Evolutionary conservation across 1,284 basidiomycete species (phyloP).

Genomic region (Gymnopus androsaceus): DNA sequence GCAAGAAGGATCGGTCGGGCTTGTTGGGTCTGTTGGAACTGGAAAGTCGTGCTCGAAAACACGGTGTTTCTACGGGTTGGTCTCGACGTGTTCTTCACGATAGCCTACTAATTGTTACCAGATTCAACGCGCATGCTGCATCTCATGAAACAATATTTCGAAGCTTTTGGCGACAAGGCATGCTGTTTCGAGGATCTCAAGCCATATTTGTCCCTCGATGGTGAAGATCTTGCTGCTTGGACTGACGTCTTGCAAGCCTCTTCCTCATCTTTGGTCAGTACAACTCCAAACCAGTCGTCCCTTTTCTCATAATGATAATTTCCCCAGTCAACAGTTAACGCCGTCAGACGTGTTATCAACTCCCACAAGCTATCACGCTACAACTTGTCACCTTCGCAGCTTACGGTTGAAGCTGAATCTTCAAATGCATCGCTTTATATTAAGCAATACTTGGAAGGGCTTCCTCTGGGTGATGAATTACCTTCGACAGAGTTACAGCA

Average conservation of each 20-base stretch:
- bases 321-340: constrained; percentile 45
- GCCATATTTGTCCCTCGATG: constrained; percentile 57
- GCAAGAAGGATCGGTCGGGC: constrained; percentile 70
- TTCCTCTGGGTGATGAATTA: constrained; percentile 66
- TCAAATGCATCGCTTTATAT: constrained; percentile 53
- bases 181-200: constrained; percentile 86
- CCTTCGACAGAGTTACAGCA: constrained; percentile 82
- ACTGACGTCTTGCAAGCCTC: constrained; percentile 53
- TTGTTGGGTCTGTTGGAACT: constrained; percentile 71
- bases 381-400: constrained; percentile 46
- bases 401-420: constrained; percentile 59
- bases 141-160: constrained; percentile 69
- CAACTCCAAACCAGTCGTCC: background rate
- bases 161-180: constrained; percentile 73
- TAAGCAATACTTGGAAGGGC: constrained; percentile 61
- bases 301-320: background rate
- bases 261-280: constrained; percentile 51
- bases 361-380: constrained; percentile 71
- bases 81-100: constrained; percentile 11
- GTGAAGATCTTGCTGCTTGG: constrained; percentile 52
- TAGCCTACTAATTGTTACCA: constrained; percentile 24
- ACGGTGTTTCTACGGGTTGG: constrained; percentile 50
- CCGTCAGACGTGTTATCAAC: constrained; percentile 67
- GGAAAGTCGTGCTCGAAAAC: constrained; percentile 55
- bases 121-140: constrained; percentile 45